Evolutionary conservation across 257 asterid species (phyloP).

Genomic region (Cinchona pubescens): DNA sequence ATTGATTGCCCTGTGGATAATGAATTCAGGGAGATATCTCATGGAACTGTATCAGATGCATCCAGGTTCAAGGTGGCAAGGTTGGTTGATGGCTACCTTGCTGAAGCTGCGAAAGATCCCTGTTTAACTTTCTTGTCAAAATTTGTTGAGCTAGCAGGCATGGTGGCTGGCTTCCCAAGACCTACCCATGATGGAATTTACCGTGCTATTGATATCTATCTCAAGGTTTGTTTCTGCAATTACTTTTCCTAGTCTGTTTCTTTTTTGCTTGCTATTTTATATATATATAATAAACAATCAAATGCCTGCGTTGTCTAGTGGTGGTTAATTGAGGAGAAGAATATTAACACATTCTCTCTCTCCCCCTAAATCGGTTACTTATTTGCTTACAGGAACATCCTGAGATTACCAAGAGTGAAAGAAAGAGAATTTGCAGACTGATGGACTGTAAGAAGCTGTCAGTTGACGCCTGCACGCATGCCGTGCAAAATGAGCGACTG

Average conservation of each 20-base stretch:
- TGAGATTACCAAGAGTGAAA: slow-evolving; percentile 61
- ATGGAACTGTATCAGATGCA: slow-evolving; percentile 41
- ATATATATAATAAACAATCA: not conserved
- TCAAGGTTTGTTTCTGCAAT: slow-evolving; percentile 48
- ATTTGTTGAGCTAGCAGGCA: slow-evolving; percentile 56
- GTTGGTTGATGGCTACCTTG: slow-evolving; percentile 70
- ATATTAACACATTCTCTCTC: not conserved
- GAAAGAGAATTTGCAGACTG: slow-evolving; percentile 61
- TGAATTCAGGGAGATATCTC: slow-evolving; percentile 40
- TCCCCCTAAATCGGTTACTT: not conserved
- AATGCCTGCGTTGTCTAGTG: not conserved
- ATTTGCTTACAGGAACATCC: slow-evolving; percentile 59
- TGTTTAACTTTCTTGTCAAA: slow-evolving; percentile 43
- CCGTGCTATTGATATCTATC: slow-evolving; percentile 77
- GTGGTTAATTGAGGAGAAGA: not conserved
- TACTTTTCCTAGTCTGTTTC: not conserved
- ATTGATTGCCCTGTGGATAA: slow-evolving; percentile 28
- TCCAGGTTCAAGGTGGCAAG: slow-evolving; percentile 68
- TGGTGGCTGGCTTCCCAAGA: slow-evolving; percentile 64
- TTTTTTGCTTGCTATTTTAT: not conserved
- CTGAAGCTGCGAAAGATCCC: slow-evolving; percentile 72
- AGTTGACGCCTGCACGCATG: slow-evolving; percentile 69
- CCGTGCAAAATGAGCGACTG: slow-evolving; percentile 77
- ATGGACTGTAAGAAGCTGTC: slow-evolving; percentile 83
- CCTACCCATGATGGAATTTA: slow-evolving; percentile 69